phyloP scores from a whole-genome alignment of 2,329 filamentous ascomycete genomes.

The Emergomyces orientalis region DNA sequence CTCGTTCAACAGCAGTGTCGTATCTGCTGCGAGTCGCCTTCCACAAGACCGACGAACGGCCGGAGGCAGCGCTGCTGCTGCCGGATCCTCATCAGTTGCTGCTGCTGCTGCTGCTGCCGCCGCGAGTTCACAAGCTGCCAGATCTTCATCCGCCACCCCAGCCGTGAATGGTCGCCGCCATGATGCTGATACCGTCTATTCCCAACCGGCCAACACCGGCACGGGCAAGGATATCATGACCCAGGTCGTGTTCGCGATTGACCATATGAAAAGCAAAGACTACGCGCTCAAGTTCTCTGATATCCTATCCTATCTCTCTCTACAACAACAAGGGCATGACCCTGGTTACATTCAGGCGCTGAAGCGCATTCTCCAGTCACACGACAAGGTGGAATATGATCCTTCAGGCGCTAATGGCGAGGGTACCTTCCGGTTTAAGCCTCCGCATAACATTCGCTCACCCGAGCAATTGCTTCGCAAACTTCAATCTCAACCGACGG shows the following conservation, averaged over 20 bases:
- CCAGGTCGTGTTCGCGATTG: constrained; percentile 77
- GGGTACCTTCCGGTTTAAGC: constrained; percentile 73
- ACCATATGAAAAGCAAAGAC: constrained; percentile 65
- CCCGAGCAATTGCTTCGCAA: constrained; percentile 68
- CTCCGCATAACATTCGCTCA: constrained; percentile 72
- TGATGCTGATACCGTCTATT: constrained; percentile 51
- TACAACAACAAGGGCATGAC: constrained; percentile 53
- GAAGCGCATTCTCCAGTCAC: constrained; percentile 57
- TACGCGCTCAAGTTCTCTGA: constrained; percentile 61
- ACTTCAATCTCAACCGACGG: constrained; percentile 71
- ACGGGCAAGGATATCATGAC: constrained; percentile 75
- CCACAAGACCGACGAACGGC: constrained; percentile 43
- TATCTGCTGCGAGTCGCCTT: constrained; percentile 56
- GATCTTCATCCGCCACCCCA: constrained; percentile 19
- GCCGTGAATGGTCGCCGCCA: constrained; percentile 52
- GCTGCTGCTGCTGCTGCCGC: constrained; percentile 8
- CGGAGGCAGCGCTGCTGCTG: constrained; percentile 52
- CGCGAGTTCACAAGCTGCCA: not conserved
- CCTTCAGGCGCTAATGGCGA: constrained; percentile 53
- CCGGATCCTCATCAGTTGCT: constrained; percentile 41
- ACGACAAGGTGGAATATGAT: constrained; percentile 53
- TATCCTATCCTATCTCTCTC: constrained; percentile 70
- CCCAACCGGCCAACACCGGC: constrained; percentile 65
- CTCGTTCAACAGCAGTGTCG: constrained; percentile 52
- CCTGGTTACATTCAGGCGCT: constrained; percentile 53